These are phyloP conservation scores for Elsinoe necatrix DNA, from an alignment of 2,329 filamentous ascomycete species.

Conservation along the genomic window DNA sequence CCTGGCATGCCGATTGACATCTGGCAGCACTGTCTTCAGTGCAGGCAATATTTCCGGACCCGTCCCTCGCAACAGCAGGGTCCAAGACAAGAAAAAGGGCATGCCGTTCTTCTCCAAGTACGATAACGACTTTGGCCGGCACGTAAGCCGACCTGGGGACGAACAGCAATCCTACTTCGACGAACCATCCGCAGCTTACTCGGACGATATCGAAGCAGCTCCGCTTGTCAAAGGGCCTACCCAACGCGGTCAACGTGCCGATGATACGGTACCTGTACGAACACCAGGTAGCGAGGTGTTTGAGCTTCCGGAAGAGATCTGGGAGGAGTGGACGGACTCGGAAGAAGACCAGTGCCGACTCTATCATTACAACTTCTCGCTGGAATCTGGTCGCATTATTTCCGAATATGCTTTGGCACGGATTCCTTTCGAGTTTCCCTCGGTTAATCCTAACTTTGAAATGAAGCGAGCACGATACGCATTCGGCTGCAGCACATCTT, in stretches of 20 bases:
- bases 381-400: constrained; percentile 40
- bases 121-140: constrained; percentile 27
- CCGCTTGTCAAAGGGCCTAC: constrained; percentile 12
- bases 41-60: constrained; percentile 55
- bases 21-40: constrained; percentile 55
- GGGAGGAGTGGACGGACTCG: constrained; percentile 10
- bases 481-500: constrained; percentile 57
- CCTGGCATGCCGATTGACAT: constrained; percentile 58
- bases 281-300: constrained; percentile 7
- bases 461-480: constrained; percentile 54
- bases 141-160: constrained; percentile 24
- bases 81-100: constrained; percentile 24
- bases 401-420: constrained; percentile 57
- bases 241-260: background rate
- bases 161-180: constrained; percentile 22
- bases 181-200: constrained; percentile 22
- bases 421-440: constrained; percentile 62
- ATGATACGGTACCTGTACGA: background rate
- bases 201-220: constrained; percentile 18
- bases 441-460: constrained; percentile 44
- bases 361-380: constrained; percentile 58
- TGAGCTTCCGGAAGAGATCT: constrained; percentile 13
- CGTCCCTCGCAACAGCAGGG: constrained; percentile 27
- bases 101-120: constrained; percentile 43
- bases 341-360: constrained; percentile 61